A percentile compares a stretch with the other conserved stretches of the same genome.
Evolutionary conservation across 2,329 filamentous ascomycete species (phyloP).

Genomic region (Westerdykella aurantiaca): DNA sequence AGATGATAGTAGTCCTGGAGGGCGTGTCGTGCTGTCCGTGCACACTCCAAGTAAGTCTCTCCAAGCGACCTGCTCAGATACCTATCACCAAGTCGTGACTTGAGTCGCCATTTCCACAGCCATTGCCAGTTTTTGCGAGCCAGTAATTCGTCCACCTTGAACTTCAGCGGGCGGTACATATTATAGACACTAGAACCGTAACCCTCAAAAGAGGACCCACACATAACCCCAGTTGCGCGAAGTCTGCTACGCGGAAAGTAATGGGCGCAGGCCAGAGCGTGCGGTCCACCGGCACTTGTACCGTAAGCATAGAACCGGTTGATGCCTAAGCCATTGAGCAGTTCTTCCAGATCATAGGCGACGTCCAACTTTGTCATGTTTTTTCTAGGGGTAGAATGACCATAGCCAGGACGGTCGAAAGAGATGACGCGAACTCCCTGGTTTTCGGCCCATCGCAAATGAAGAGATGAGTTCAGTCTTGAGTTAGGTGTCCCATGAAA

Average conservation of each 20-base stretch:
- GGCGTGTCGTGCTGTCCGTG: no score
- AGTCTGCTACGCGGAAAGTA: slow-evolving; percentile 12
- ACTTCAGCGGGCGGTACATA: no score
- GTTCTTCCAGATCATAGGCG: slow-evolving; percentile 6
- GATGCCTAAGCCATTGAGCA: slow-evolving; percentile 9
- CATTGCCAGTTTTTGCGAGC: no score
- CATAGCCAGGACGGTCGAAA: slow-evolving; percentile 13
- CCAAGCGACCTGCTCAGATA: no score
- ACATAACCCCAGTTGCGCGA: slow-evolving; percentile 10
- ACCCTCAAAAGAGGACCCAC: slow-evolving; percentile 4
- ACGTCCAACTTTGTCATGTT: slow-evolving; percentile 7
- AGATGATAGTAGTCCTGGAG: no score
- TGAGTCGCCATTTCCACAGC: no score
- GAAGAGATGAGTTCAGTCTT: neutral
- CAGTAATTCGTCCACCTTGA: no score
- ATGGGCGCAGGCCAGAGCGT: slow-evolving; percentile 12
- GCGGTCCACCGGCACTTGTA: slow-evolving; percentile 11
- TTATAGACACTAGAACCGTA: no score
- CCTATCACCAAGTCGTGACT: no score
- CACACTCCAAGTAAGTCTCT: no score
- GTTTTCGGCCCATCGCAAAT: neutral
- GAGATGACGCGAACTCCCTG: slow-evolving; percentile 11
- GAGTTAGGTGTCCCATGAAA: neutral
- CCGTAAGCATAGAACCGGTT: slow-evolving; percentile 10
- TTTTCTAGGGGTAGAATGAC: slow-evolving; percentile 9